Base-by-base conservation (phyloP, 495 filamentous ascomycete genomes). In the Penicillium paradoxum region DNA sequence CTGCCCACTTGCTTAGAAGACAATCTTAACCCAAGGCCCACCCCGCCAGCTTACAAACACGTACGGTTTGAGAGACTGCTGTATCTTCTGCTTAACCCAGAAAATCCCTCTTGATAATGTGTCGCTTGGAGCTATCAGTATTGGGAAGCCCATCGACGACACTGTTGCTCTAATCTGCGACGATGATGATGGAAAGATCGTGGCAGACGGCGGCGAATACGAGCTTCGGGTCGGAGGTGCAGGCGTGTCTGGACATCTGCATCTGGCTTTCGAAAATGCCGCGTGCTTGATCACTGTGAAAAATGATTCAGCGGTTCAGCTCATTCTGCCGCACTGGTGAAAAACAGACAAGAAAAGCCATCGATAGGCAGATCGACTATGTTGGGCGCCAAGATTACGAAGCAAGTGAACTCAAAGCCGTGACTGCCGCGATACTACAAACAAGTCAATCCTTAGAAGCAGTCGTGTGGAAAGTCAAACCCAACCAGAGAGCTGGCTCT, bases 391-490 rank as follows among this genome's bases (percentile, higher is more conserved):
- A 44, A 22, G 79, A 83, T 48, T 58, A 64, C 9, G 74, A 77
- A 40, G 68, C 81, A 40, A 83, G 3, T 22, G 79, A 81, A 45
- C 54, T 80, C 4, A 74, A 68, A 11, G 78, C 80, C 21, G 67
- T 79, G n/a, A n/a, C n/a, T 57, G 45, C 14, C 49, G 21, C 15
- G 27, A 7, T 49, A 7, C 24, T 3, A 27, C 24, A 7, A 27
- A 27, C 52, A 14, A 49, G 49, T 2, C 43, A 49, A 1, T 44
- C 56, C n/a, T 38, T 48, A 13, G 43, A 56, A 17, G 57, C 48
- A 1, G 49, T 53, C 8, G 44, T 39, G 10, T 13, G 53, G 24
- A 39, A 53, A 4, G 39, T 57, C 11, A 21, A 53, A 9, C 22
- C 40, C 7, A n/a, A 11, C 6, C 47, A 54, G 41, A 53, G 44